phyloP scores from a whole-genome alignment of 345 rosid genomes.

The Eucalyptus sp. region DNA sequence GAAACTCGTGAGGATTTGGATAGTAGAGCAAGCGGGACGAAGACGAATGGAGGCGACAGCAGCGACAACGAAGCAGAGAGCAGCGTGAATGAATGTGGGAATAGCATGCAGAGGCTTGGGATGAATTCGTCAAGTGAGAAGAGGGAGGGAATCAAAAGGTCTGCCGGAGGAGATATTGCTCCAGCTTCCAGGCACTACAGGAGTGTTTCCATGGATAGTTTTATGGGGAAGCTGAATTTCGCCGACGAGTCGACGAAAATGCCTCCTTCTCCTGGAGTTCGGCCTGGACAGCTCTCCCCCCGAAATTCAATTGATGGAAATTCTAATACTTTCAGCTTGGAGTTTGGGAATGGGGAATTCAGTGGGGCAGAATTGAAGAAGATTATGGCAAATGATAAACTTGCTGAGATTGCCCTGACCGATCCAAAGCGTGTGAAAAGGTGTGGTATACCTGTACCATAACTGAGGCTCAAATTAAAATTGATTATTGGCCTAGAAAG shows the following conservation, averaged over 20 bases:
- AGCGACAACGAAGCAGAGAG: conserved; percentile 95
- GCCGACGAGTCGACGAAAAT: conserved; percentile 68
- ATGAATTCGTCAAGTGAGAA: conserved; percentile 34
- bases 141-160: conserved; percentile 72
- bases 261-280: conserved; percentile 68
- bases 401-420: conserved; percentile 78
- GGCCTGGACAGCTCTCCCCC: conserved; percentile 61
- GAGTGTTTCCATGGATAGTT: conserved; percentile 94
- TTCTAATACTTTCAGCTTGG: conserved; percentile 55
- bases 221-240: conserved; percentile 70
- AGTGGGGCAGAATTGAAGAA: conserved; percentile 78
- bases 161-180: conserved; percentile 69
- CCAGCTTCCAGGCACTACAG: conserved; percentile 65
- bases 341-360: conserved; percentile 86
- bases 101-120: conserved; percentile 19
- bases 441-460: conserved; percentile 3
- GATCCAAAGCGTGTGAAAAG: conserved; percentile 65
- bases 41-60: conserved; percentile 73
- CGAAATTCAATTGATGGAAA: conserved; percentile 56
- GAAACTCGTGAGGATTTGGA: conserved; percentile 81
- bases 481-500: not conserved
- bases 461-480: not conserved
- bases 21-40: conserved; percentile 84
- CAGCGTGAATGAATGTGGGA: conserved; percentile 62
- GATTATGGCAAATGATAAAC: conserved; percentile 91